Percentiles rank a stretch among this genome's conserved stretches.
Conservation (phyloP, 768 basidiomycete species). For the Phaffia tasmanica region DNA sequence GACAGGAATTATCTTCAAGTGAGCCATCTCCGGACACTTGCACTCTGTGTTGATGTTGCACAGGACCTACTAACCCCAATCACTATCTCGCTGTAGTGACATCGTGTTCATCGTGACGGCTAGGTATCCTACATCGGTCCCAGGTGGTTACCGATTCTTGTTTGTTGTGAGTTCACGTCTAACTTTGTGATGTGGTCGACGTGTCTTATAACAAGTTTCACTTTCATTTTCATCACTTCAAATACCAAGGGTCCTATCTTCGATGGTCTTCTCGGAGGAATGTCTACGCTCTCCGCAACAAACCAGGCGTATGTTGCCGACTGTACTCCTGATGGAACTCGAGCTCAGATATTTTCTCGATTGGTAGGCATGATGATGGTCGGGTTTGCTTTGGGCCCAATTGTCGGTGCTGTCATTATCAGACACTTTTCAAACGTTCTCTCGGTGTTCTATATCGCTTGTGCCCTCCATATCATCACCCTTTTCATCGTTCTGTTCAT, state of each 20-base stretch:
- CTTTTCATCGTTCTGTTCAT: slow-evolving; percentile 53
- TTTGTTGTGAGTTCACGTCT: not conserved
- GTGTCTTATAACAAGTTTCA: too few relatives aligned
- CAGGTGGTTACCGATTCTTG: slow-evolving; percentile 54
- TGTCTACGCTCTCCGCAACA: slow-evolving; percentile 20
- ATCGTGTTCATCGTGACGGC: slow-evolving; percentile 68
- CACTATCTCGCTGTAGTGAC: slow-evolving; percentile 47
- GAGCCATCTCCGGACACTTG: slow-evolving; percentile 34
- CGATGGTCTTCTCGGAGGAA: slow-evolving; percentile 24
- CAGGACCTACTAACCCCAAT: not conserved
- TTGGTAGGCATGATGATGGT: slow-evolving; percentile 65
- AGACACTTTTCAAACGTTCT: slow-evolving; percentile 42
- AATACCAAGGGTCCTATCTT: slow-evolving; percentile 6
- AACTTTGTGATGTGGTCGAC: too few relatives aligned
- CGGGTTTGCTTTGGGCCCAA: slow-evolving; percentile 63
- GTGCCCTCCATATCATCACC: slow-evolving; percentile 48
- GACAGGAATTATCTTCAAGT: slow-evolving; percentile 64
- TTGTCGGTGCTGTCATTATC: slow-evolving; percentile 57
- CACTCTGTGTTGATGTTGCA: slow-evolving; percentile 34
- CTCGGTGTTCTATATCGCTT: slow-evolving; percentile 55
- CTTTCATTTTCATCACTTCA: not conserved
- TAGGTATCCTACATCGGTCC: slow-evolving; percentile 50
- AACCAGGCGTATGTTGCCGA: slow-evolving; percentile 49
- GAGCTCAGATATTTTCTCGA: slow-evolving; percentile 57
- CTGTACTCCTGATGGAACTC: slow-evolving; percentile 72